Evolutionary conservation across 371 early-diverging fungal genomes (phyloP).

Genomic region (Rhizomucor pusillus): DNA sequence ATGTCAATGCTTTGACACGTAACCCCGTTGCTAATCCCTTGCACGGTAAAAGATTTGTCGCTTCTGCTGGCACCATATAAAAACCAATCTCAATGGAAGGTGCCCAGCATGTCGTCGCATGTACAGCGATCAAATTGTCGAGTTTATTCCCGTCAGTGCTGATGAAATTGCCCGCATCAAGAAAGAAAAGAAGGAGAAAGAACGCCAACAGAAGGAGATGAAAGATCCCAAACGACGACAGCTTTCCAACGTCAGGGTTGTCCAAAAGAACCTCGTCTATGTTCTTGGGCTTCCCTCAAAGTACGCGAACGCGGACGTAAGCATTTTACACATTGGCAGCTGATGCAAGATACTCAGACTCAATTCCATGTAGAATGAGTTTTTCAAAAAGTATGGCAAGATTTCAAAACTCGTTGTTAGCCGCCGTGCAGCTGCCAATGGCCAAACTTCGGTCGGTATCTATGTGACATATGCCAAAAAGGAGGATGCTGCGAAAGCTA

Average conservation of each 20-base stretch:
- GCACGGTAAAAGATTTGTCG: conserved; percentile 69
- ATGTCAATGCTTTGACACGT: conserved; percentile 9
- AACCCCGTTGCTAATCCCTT: background rate
- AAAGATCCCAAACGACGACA: conserved; percentile 79
- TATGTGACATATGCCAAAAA: conserved; percentile 89
- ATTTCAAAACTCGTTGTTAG: conserved; percentile 87
- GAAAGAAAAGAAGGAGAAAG: conserved; percentile 80
- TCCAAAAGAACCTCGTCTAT: conserved; percentile 93
- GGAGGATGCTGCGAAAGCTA: conserved; percentile 89
- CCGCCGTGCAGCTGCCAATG: conserved; percentile 41
- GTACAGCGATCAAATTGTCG: conserved; percentile 60
- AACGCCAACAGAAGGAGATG: conserved; percentile 78
- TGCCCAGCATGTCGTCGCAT: conserved; percentile 80
- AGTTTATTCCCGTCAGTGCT: conserved; percentile 34
- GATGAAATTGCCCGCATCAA: conserved; percentile 48
- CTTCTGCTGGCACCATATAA: conserved; percentile 89
- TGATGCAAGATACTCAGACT: background rate
- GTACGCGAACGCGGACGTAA: conserved; percentile 81
- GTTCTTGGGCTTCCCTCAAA: conserved; percentile 84
- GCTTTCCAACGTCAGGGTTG: conserved; percentile 84
- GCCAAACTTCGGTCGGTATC: conserved; percentile 59
- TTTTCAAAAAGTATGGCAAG: conserved; percentile 96
- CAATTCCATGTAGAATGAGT: conserved; percentile 59
- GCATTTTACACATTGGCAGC: background rate
- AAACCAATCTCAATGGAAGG: conserved; percentile 74